These are phyloP conservation scores for Adansonia digitata DNA, from an alignment of 345 rosid species.

Conservation along the genomic window DNA sequence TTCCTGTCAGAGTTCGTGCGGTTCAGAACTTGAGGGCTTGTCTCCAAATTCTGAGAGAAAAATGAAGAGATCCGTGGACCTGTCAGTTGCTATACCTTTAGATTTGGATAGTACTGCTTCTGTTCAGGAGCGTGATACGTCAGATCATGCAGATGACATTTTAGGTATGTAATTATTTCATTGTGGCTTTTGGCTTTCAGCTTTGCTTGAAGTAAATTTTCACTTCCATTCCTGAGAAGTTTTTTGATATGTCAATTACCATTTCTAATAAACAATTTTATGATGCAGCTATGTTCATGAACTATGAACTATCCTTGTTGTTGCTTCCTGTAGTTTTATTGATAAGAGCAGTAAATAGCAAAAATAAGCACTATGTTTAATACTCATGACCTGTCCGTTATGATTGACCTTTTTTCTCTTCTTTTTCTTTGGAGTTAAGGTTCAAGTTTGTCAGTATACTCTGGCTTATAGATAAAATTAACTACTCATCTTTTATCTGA, in stretches of 20 bases:
- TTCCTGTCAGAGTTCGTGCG: slow-evolving; percentile 25
- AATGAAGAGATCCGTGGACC: slow-evolving; percentile 35
- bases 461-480: background rate
- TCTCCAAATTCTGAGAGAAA: slow-evolving; percentile 34
- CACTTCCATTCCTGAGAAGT: background rate
- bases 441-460: background rate
- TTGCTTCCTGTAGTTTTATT: background rate
- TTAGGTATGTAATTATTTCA: slow-evolving; percentile 35
- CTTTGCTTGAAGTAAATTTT: background rate
- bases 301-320: background rate
- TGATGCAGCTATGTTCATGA: background rate
- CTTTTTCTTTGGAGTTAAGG: background rate
- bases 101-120: slow-evolving; percentile 32
- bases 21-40: slow-evolving; percentile 34
- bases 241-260: too few relatives aligned
- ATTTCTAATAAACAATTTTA: background rate
- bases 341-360: background rate
- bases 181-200: background rate
- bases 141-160: slow-evolving; percentile 44
- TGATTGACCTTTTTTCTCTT: background rate
- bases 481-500: background rate
- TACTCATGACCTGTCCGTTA: background rate
- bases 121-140: slow-evolving; percentile 34
- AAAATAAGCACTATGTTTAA: background rate
- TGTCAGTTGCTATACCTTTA: slow-evolving; percentile 23